These are phyloP conservation scores for Isoetes taiwanensis DNA, from an alignment of 75 land plant species.

Conservation along the genomic window DNA sequence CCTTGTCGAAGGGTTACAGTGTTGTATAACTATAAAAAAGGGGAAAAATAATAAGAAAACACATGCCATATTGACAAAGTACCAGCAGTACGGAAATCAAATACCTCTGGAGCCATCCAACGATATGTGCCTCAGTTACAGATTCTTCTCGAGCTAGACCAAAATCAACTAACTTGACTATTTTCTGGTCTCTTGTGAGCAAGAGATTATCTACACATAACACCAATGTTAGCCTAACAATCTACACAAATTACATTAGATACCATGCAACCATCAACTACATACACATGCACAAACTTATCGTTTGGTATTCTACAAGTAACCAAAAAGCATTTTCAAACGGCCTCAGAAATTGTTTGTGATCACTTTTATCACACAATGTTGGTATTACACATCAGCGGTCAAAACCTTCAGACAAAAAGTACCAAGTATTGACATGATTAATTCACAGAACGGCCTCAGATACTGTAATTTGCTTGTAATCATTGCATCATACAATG, in stretches of 20 bases:
- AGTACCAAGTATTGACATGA: no score
- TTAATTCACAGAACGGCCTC: no score
- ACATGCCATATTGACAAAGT: not conserved
- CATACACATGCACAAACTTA: not conserved
- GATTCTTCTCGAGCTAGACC: constrained; percentile 89
- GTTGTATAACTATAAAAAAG: constrained; percentile 32
- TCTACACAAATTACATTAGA: not conserved
- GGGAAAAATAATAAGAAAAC: not conserved
- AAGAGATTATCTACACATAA: constrained; percentile 63
- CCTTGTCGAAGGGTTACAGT: constrained; percentile 26
- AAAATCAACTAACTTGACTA: constrained; percentile 77
- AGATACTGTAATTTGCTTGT: no score
- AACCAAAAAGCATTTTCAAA: no score
- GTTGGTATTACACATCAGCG: no score
- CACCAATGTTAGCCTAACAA: no score
- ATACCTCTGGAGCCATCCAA: constrained; percentile 97
- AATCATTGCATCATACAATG: no score
- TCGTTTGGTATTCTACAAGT: no score
- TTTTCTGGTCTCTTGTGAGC: constrained; percentile 69
- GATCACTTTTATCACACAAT: no score
- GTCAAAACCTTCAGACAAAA: no score
- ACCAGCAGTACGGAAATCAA: not conserved
- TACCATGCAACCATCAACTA: not conserved
- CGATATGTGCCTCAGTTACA: constrained; percentile 87
- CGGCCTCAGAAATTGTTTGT: no score